These are phyloP conservation scores for Kluyveromyces starmeri DNA, from an alignment of 805 yeast genomes.

Conservation along the genomic window DNA sequence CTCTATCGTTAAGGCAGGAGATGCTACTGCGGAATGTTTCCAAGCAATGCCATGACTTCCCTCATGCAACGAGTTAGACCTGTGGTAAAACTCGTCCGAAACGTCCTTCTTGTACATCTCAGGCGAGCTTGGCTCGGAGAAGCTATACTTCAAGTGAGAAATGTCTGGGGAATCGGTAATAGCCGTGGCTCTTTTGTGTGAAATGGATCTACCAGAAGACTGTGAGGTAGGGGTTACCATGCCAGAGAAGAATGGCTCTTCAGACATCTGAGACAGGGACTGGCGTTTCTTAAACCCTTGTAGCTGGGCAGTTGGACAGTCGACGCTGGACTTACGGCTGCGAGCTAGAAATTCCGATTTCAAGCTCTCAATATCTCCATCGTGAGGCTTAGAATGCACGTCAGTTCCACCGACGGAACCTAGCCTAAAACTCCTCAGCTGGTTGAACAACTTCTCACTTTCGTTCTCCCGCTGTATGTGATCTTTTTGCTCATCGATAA, in stretches of 20 bases:
- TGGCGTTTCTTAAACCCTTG: not conserved
- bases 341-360: not conserved
- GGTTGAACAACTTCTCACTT: constrained; percentile 10
- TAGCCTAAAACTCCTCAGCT: constrained; percentile 3
- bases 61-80: not conserved
- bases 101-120: not conserved
- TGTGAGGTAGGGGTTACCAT: not conserved
- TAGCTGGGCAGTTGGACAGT: not conserved
- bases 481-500: not conserved
- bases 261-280: not conserved
- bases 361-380: not conserved
- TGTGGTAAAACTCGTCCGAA: not conserved
- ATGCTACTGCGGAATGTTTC: constrained; percentile 3
- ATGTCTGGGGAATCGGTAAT: not conserved
- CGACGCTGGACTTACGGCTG: constrained; percentile 1
- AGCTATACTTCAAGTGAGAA: not conserved
- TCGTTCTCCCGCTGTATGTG: constrained; percentile 6
- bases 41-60: not conserved
- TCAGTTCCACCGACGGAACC: no score
- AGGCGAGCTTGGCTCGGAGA: not conserved
- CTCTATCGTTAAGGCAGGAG: constrained; percentile 11
- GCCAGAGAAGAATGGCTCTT: not conserved
- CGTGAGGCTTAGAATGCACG: not conserved
- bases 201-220: not conserved
- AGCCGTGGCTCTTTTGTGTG: constrained; percentile 3